Base-by-base conservation (phyloP, 352 stramenopile species). In the Phytophthora pisi region DNA sequence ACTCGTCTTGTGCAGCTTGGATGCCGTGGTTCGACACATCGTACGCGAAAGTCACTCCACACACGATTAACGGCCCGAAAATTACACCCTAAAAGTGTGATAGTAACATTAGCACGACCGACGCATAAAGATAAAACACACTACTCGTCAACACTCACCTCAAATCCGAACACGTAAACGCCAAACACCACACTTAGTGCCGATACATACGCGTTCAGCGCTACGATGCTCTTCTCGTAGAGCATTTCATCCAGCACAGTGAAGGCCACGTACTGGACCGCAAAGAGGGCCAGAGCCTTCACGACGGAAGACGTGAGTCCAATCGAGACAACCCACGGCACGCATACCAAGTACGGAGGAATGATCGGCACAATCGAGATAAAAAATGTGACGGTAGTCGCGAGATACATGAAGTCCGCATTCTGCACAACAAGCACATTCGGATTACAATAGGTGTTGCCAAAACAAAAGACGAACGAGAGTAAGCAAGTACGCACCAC, bases 351-450 rank as follows among this genome's bases (percentile, higher is more conserved):
- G 60, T 94, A 96, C 24, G 88, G 82, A 10, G 88, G 87, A 43
- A 96, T 93, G 51, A 96, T 94, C 0, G 88, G 88, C 11, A 96
- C 86, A 42, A 96, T 95, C 8, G 88, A 96, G 62, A 96, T 92
- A 62, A 96, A 89, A 64, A 96, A 96, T 9, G 88, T 93, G 30
- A 95, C 74, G 3, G 88, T 91, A 28, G 88, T 95, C 10, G 83
- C 88, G 6, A 96, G 72, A 55, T 94, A 96, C 62, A 95, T 87
- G 51, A 95, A 96, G 52, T 96, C 88, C 6, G 84, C 86, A 68
- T 91, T 86, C 87, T 95, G 58, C 18, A 45, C 8, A 65, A 3
- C n/a, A 45, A 53, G 40, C 36, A 46, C 6, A 23, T 23, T 46
- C 16, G 11, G 10, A 42, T 42, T 10, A 47, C 7, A 64, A 34